Evolutionary conservation across 2,329 filamentous ascomycete genomes (phyloP), one percentile per base, ranked within the genome.

Genomic region (Aspergillus neotritici): DNA sequence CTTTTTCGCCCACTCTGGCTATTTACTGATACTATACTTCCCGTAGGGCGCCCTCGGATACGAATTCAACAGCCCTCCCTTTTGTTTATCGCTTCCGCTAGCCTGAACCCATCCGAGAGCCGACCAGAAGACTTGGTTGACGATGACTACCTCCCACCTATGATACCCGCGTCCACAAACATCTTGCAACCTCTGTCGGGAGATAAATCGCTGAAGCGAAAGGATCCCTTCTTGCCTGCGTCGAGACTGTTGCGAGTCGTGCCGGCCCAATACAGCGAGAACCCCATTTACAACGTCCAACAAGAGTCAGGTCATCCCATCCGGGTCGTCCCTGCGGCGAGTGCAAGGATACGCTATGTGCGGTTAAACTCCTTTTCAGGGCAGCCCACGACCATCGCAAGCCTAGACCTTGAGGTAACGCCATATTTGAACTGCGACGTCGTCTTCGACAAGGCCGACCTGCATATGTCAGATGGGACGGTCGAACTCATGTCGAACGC

Each of bases 131-230:
- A 63, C 21, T 52, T 62, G 14, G 51, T 59, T 4, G 67, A 73
- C 29, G 71, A 76, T 49, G 71, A 75, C 37, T 78, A 78, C 51
- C 66, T 82, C 5, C 70, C 74, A 12, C 73, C 74, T 37, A 66
- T 73, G 35, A 65, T 76, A n/a, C 75, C 77, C 5, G 68, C 75
- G n/a, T 76, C 78, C 1, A 63, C 72, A 8, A 82, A 82, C 47
- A 67, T 82, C 12, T 66, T 82, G 8, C 73, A 79, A 49, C 67
- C 78, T 4, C 70, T 82, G 40, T 69, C 72, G 15, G 67, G 65
- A 34, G 73, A 77, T 47, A 72, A 73, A 34, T 64, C 67, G 2
- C 59, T 76, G 25, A 57, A 58, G n/a, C 65, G 68, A 16, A 66
- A 69, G 21, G 64, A 72, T 34, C 74, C 78, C 16, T 76, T 75